phyloP scores from a whole-genome alignment of 306 rosid genomes.

The Cicer arietinum region DNA sequence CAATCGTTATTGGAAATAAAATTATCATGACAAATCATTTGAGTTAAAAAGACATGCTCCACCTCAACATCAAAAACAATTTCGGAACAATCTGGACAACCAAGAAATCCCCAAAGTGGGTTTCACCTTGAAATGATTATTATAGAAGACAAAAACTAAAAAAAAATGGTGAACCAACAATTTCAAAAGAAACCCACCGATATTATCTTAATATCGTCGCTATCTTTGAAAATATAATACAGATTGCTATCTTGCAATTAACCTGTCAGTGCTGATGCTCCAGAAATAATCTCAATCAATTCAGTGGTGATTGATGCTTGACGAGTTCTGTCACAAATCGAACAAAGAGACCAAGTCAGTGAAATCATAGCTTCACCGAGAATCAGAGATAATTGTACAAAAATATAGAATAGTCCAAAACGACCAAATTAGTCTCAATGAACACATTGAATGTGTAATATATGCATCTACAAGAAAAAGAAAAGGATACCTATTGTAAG shows the following conservation, averaged over 20 bases:
- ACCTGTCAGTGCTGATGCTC: constrained; percentile 90
- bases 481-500: constrained; percentile 79
- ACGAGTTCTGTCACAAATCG: constrained; percentile 75
- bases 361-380: background rate
- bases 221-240: constrained; percentile 37
- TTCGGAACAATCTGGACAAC: constrained; percentile 34
- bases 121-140: constrained; percentile 59
- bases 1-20: constrained; percentile 28
- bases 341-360: constrained; percentile 47
- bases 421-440: background rate
- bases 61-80: constrained; percentile 50
- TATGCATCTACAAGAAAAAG: constrained; percentile 23
- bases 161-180: constrained; percentile 49
- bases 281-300: constrained; percentile 97
- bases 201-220: constrained; percentile 55
- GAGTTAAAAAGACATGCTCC: constrained; percentile 32
- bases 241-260: constrained; percentile 47
- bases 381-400: background rate
- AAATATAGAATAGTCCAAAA: background rate
- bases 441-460: constrained; percentile 18
- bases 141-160: constrained; percentile 45
- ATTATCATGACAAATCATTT: constrained; percentile 28
- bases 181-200: constrained; percentile 49
- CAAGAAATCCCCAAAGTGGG: constrained; percentile 51
- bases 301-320: constrained; percentile 99